Conservation (phyloP, 495 filamentous ascomycete genomes). For the Aspergillus mulundensis region DNA sequence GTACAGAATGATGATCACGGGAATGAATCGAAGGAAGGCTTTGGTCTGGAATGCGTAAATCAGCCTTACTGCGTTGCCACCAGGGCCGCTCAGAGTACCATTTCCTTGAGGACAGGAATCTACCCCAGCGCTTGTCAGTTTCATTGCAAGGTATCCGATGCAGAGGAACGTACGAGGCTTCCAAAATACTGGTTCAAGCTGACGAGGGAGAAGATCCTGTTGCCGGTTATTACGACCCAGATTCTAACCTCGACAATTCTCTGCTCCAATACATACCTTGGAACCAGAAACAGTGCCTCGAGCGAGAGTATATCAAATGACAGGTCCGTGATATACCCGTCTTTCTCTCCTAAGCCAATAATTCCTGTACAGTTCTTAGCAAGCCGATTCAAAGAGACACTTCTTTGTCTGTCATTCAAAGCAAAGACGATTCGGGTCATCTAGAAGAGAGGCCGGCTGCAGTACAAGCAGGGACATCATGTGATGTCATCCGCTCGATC, state of each 20-base stretch:
- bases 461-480: too few species aligned
- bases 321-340: slow-evolving; percentile 61
- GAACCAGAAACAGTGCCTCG: slow-evolving; percentile 87
- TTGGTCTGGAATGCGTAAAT: slow-evolving; percentile 55
- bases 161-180: slow-evolving; percentile 50
- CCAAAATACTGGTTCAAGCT: slow-evolving; percentile 92
- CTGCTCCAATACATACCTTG: slow-evolving; percentile 43
- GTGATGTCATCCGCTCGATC: too few species aligned
- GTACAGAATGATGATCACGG: slow-evolving; percentile 81
- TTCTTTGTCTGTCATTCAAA: too few species aligned
- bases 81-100: slow-evolving; percentile 45
- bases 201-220: slow-evolving; percentile 77
- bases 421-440: too few species aligned
- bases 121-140: slow-evolving; percentile 29
- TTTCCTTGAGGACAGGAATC: slow-evolving; percentile 86
- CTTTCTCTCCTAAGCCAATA: slow-evolving; percentile 63
- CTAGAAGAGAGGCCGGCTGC: too few species aligned
- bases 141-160: not conserved
- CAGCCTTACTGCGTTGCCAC: slow-evolving; percentile 25
- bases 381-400: too few species aligned
- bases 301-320: slow-evolving; percentile 86
- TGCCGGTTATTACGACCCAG: slow-evolving; percentile 9
- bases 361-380: slow-evolving; percentile 49
- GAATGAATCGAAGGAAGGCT: slow-evolving; percentile 86
- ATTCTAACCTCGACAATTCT: not conserved